A percentile compares a stretch with the other conserved stretches of the same genome.
Evolutionary conservation across 148 eudicot genomes (phyloP).

Genomic region (Nyssa sinensis): DNA sequence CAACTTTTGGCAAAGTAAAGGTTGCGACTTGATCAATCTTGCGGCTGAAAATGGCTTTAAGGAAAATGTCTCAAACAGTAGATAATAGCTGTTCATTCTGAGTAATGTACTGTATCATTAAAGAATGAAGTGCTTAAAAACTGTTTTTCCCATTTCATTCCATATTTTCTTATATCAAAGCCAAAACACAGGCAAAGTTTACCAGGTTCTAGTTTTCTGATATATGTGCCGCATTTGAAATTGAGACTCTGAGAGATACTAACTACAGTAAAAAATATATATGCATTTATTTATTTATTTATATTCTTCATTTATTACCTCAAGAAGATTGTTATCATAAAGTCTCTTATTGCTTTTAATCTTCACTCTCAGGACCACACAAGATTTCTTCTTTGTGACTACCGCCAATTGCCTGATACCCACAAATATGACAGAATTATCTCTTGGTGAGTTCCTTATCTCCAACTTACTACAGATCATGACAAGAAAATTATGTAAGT

Average conservation of each 20-base stretch:
- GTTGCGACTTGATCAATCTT: too few relatives aligned
- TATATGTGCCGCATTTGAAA: too few relatives aligned
- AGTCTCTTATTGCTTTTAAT: not conserved
- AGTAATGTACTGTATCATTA: too few relatives aligned
- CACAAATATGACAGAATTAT: constrained; percentile 66
- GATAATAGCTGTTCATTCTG: not conserved
- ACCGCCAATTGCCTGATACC: constrained; percentile 54
- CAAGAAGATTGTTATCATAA: not conserved
- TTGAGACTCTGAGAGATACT: too few relatives aligned
- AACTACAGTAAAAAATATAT: too few relatives aligned
- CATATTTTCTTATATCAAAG: too few relatives aligned
- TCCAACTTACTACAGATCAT: not conserved
- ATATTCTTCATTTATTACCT: not conserved
- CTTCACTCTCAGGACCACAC: constrained; percentile 52
- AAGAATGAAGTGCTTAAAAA: too few relatives aligned
- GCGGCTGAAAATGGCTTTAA: not conserved
- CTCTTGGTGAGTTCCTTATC: constrained; percentile 55
- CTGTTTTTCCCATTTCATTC: too few relatives aligned
- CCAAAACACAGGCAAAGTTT: too few relatives aligned
- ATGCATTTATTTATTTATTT: not conserved
- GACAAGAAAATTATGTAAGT: not conserved
- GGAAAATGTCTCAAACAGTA: not conserved
- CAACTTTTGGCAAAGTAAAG: too few relatives aligned
- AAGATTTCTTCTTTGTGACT: constrained; percentile 68
- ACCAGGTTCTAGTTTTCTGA: not conserved